Evolutionary conservation across 2,329 filamentous ascomycete species (phyloP).

Genomic region (Chrysoporthe cubensis): DNA sequence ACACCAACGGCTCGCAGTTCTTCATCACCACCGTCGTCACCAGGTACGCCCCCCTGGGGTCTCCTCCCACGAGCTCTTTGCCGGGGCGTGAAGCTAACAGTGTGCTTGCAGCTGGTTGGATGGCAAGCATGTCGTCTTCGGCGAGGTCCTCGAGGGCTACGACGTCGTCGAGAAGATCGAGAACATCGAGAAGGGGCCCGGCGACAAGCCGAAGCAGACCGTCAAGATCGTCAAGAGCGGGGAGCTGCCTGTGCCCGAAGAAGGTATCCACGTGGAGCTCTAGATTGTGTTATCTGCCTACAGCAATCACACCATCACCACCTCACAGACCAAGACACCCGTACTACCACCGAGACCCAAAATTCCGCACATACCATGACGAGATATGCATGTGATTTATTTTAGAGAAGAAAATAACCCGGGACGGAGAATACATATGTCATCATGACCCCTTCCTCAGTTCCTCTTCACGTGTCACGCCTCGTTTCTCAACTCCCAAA

Average conservation of each 20-base stretch:
- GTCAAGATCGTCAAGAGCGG: slow-evolving; percentile 84
- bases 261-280: slow-evolving; percentile 93
- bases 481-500: slow-evolving; percentile 24
- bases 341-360: slow-evolving; percentile 9
- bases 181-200: slow-evolving; percentile 65
- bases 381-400: slow-evolving; percentile 18
- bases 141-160: slow-evolving; percentile 85
- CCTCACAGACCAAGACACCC: slow-evolving; percentile 31
- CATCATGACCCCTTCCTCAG: slow-evolving; percentile 6
- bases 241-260: slow-evolving; percentile 79
- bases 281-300: slow-evolving; percentile 45
- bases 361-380: slow-evolving; percentile 14
- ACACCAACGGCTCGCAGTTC: slow-evolving; percentile 89
- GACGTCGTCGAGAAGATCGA: slow-evolving; percentile 81
- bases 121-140: slow-evolving; percentile 84
- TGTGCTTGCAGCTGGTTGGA: slow-evolving; percentile 69
- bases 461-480: neutral
- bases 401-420: slow-evolving; percentile 9
- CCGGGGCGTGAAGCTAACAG: slow-evolving; percentile 22
- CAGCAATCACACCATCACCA: slow-evolving; percentile 41
- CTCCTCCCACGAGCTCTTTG: neutral
- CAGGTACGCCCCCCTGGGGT: slow-evolving; percentile 54
- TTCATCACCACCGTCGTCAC: slow-evolving; percentile 87
- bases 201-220: slow-evolving; percentile 69
- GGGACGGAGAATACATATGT: slow-evolving; percentile 16